phyloP scores from a whole-genome alignment of 2,329 filamentous ascomycete genomes.

The Cordyceps cicadae region DNA sequence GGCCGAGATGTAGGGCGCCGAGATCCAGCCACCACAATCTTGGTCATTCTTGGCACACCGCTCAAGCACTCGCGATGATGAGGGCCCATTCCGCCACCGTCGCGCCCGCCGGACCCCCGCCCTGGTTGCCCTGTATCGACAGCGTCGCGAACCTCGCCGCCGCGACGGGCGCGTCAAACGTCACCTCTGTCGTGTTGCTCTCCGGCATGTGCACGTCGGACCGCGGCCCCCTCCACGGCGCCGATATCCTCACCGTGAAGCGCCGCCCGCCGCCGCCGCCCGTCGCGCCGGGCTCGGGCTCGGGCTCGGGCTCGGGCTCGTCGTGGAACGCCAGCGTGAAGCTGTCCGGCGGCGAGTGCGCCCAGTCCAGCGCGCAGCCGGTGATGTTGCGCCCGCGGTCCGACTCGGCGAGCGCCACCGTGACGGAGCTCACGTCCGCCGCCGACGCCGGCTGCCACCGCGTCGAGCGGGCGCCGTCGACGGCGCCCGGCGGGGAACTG shows the following conservation, averaged over 20 bases:
- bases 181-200: constrained; percentile 16
- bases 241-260: constrained; percentile 12
- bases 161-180: constrained; percentile 9
- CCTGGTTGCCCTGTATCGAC: constrained; percentile 16
- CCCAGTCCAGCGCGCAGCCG: constrained; percentile 17
- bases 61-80: too few relatives aligned
- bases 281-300: background rate
- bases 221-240: constrained; percentile 10
- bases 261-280: background rate
- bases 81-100: constrained; percentile 16
- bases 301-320: too few relatives aligned
- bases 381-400: constrained; percentile 13
- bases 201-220: constrained; percentile 13
- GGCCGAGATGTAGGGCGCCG: too few relatives aligned
- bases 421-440: constrained; percentile 13
- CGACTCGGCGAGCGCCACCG: constrained; percentile 10
- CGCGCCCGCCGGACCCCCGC: constrained; percentile 15
- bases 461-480: constrained; percentile 17
- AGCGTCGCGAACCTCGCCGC: constrained; percentile 16
- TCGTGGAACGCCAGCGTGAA: constrained; percentile 18
- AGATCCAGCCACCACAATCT: too few relatives aligned
- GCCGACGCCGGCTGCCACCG: constrained; percentile 18
- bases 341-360: constrained; percentile 16
- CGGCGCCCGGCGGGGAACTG: constrained; percentile 54
- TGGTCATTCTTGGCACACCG: too few relatives aligned